These are phyloP conservation scores for Reticulascus tulasneorum DNA, from an alignment of 2,329 filamentous ascomycete genomes.

Conservation along the genomic window DNA sequence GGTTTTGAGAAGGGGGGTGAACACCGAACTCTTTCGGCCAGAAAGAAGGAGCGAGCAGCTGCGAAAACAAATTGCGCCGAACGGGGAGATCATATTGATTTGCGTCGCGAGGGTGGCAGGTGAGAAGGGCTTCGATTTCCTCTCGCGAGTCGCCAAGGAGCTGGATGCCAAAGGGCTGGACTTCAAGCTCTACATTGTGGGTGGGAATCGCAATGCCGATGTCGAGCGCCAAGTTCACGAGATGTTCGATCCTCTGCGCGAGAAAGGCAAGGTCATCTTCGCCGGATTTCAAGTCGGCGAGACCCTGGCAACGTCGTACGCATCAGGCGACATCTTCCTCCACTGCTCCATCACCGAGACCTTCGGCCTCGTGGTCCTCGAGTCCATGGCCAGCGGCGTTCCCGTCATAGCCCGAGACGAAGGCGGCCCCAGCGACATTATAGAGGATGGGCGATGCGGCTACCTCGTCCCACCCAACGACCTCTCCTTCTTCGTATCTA, in stretches of 20 bases:
- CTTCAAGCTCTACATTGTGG: slow-evolving; percentile 65
- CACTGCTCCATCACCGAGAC: slow-evolving; percentile 71
- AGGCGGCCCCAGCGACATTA: slow-evolving; percentile 65
- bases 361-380: slow-evolving; percentile 66
- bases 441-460: slow-evolving; percentile 55
- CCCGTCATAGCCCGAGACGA: slow-evolving; percentile 67
- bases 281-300: slow-evolving; percentile 61
- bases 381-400: slow-evolving; percentile 67
- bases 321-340: slow-evolving; percentile 65
- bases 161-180: slow-evolving; percentile 51
- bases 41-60: slow-evolving; percentile 45
- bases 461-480: slow-evolving; percentile 59
- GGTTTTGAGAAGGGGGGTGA: slow-evolving; percentile 60
- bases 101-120: slow-evolving; percentile 64
- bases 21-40: slow-evolving; percentile 59
- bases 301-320: slow-evolving; percentile 61
- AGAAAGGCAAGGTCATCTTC: slow-evolving; percentile 56
- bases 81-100: slow-evolving; percentile 61
- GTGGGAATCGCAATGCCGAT: slow-evolving; percentile 60
- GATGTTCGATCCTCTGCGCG: slow-evolving; percentile 49
- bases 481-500: slow-evolving; percentile 52
- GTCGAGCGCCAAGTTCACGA: slow-evolving; percentile 59
- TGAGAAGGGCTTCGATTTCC: slow-evolving; percentile 68
- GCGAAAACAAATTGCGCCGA: slow-evolving; percentile 52
- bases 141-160: slow-evolving; percentile 50